Base-by-base conservation (phyloP, 345 rosid genomes). In the Populus alba region DNA sequence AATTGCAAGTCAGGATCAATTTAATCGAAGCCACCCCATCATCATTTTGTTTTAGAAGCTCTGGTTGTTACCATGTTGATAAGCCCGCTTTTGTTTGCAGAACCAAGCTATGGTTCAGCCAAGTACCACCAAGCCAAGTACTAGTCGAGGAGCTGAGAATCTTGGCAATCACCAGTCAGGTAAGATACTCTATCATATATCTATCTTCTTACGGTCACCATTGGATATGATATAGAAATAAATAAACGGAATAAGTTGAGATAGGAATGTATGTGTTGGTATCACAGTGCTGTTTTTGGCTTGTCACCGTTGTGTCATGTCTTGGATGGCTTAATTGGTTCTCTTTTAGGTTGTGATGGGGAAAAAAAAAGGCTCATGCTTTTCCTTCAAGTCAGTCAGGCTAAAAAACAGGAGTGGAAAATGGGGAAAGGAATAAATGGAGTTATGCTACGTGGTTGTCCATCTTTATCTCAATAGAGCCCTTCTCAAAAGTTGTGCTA, bases 121-220 rank as follows among this genome's bases (percentile, higher is more conserved):
- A 65, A 83, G 87, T 85, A 76, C 84, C 57, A 86, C 87, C 86
- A 91, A 88, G 85, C 92, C 87, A 68, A 79, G 91, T 67, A 79
- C 85, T 76, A 82, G 86, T 81, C 86, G 79, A 74, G 94, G 80
- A 79, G 71, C 86, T 29, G 90, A 84, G 71, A 82, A 85, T 80
- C 84, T 66, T 29, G 89, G 83, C 75, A 90, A 84, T 80, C 88
- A 63, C 27, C 84, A 81, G 53, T 76, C 87, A 76, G 91, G 95
- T 91, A 78, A 13, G 83, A 66, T 70, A 63, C 72, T 70, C 45
- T 78, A 17, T 23, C 68, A 51, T 55, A 33, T 39, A 38, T 70
- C n/a, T 33, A 59, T 63, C 18, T 35, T 15, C 68, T 49, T 38
- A 15, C 37, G 9, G 7, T 20, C 15, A 31, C 8, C 8, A 23